Percentiles rank a stretch among this genome's conserved stretches.
These are phyloP conservation scores for Umbelopsis sp. DNA, from an alignment of 192 early-diverging fungal species.

Conservation along the genomic window DNA sequence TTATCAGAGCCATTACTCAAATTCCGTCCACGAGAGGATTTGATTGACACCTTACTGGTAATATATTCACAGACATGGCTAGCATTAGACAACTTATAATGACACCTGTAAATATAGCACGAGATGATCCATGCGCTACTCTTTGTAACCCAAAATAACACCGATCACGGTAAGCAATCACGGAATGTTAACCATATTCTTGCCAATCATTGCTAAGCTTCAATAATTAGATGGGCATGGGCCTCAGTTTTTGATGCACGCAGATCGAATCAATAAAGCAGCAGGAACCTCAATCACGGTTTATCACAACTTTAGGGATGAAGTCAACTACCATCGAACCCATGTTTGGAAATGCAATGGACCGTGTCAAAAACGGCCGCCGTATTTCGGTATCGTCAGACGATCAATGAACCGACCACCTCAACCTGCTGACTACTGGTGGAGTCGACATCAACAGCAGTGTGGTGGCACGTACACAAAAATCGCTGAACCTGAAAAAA, in stretches of 20 bases:
- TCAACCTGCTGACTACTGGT: slow-evolving; percentile 72
- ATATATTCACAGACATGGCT: neutral
- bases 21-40: slow-evolving; percentile 59
- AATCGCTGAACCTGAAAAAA: slow-evolving; percentile 53
- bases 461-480: slow-evolving; percentile 73
- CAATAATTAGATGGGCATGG: slow-evolving; percentile 58
- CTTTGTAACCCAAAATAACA: slow-evolving; percentile 58
- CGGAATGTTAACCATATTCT: neutral
- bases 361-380: slow-evolving; percentile 53
- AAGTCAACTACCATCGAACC: slow-evolving; percentile 64
- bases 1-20: slow-evolving; percentile 69
- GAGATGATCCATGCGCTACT: slow-evolving; percentile 75
- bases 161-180: slow-evolving; percentile 41
- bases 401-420: slow-evolving; percentile 70
- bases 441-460: slow-evolving; percentile 51
- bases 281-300: slow-evolving; percentile 62
- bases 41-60: slow-evolving; percentile 63
- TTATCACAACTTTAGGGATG: slow-evolving; percentile 70
- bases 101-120: slow-evolving; percentile 35
- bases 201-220: neutral
- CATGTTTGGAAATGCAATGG: slow-evolving; percentile 72
- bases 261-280: slow-evolving; percentile 54
- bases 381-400: slow-evolving; percentile 61
- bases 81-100: neutral
- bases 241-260: slow-evolving; percentile 54